Base-by-base conservation (phyloP, 108 stramenopile genomes). In the Cyclostephanos tholiformis region DNA sequence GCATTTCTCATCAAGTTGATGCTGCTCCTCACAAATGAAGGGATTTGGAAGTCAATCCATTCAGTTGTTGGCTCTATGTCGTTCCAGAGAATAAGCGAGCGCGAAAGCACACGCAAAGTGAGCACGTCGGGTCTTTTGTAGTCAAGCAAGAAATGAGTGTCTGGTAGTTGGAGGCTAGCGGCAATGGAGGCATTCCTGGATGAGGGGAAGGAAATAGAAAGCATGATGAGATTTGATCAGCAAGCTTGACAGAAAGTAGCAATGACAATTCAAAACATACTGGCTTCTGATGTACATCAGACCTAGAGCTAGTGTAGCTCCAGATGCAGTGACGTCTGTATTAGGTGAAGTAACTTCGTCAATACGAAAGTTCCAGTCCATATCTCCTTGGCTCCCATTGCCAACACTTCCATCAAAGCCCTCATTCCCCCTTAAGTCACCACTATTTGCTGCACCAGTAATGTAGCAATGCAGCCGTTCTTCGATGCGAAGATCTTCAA, bases 271-370 rank as follows among this genome's bases (percentile, higher is more conserved):
- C 12, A 64, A 74, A 66, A 79, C 77, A 76, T 57, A 83, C 77
- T 93, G 93, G 67, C 90, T 96, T 65, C 88, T 85, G 56, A 97
- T 84, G 76, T 91, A 97, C 80, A 98, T 93, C 38, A 99, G 79
- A 22, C 91, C 97, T 8, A 99, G 84, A 2, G 97, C 97, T 20
- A 98, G 77, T 7, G 88, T 96, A 22, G 99, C 95, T 30, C 91
- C 99, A n/a, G 97, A 96, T 17, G 97, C 88, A 29, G 99, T 99
- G 2, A 99, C 86, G 69, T 98, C 94, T 6, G 82, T 94, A 73
- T 98, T 99, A 43, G 98, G 86, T 17, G 84, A 83, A 23, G 90
- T 89, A 0, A 94, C 91, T 72, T 98, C 97, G 50, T 75, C 83
- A 49, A 97, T 89, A 22, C 94, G 86, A 49, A 96, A 93, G 67